Evolutionary conservation across 2,329 filamentous ascomycete species (phyloP).

Genomic region (Neobulgaria alba): DNA sequence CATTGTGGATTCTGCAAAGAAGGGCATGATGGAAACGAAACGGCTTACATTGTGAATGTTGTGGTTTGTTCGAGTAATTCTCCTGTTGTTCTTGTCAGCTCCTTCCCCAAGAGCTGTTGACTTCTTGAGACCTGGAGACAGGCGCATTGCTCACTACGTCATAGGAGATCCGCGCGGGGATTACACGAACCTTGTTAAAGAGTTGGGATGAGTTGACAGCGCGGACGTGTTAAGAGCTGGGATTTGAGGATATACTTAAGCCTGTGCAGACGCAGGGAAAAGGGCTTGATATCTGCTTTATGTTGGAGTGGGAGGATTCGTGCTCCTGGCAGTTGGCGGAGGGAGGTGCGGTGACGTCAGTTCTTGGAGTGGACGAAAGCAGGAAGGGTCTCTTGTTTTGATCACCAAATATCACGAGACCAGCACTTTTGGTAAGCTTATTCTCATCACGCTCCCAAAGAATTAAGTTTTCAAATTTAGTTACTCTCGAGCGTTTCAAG

Average conservation of each 20-base stretch:
- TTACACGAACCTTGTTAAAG: background rate
- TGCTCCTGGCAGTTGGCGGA: background rate
- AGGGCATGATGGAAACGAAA: conserved; percentile 6
- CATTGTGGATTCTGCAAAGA: too few species aligned
- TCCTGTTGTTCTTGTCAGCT: conserved; percentile 1
- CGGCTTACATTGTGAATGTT: conserved; percentile 16
- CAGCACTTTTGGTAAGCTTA: too few species aligned
- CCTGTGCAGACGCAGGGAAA: background rate
- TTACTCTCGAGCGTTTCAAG: too few species aligned
- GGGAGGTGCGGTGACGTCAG: background rate
- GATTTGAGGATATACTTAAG: conserved; percentile 4
- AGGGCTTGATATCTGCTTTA: background rate
- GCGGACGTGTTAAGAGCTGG: background rate
- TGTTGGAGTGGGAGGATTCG: background rate
- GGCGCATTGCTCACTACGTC: too few species aligned
- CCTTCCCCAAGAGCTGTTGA: background rate
- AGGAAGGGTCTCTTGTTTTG: background rate
- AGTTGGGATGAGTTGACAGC: background rate
- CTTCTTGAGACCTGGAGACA: too few species aligned
- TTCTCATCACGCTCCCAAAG: too few species aligned
- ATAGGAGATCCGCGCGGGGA: background rate
- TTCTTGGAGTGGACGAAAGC: too few species aligned
- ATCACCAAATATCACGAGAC: too few species aligned
- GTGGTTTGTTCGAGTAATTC: background rate
- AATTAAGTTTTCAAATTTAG: too few species aligned